Percentiles rank a stretch among this genome's conserved stretches.
These are phyloP conservation scores for Scheffersomyces stipitis DNA, from an alignment of 805 yeast species.

Conservation along the genomic window DNA sequence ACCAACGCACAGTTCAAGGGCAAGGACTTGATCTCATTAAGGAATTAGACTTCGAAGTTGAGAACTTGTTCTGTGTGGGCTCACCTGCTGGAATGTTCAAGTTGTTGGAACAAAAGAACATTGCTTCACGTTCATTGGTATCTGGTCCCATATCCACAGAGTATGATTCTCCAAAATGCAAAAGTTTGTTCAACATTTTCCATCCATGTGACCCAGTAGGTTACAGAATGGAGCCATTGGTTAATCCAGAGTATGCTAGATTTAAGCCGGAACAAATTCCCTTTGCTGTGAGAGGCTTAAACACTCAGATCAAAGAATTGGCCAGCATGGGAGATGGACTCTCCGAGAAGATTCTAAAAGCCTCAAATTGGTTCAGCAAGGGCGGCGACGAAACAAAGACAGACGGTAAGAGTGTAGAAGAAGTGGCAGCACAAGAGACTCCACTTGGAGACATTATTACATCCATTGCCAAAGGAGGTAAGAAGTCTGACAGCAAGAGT, in stretches of 20 bases:
- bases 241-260: conserved; percentile 48
- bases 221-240: conserved; percentile 84
- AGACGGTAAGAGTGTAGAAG: conserved; percentile 11
- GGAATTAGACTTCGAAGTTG: conserved; percentile 64
- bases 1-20: conserved; percentile 38
- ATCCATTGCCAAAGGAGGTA: conserved; percentile 18
- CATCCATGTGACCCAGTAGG: conserved; percentile 93
- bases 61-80: conserved; percentile 77
- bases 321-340: conserved; percentile 39
- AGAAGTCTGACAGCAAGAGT: conserved; percentile 16
- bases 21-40: conserved; percentile 6
- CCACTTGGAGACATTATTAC: conserved; percentile 42
- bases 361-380: conserved; percentile 36
- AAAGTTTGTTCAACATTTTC: conserved; percentile 75
- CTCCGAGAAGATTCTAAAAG: conserved; percentile 31
- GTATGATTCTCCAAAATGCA: conserved; percentile 52
- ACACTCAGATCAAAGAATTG: conserved; percentile 46
- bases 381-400: conserved; percentile 1
- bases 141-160: conserved; percentile 8
- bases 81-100: conserved; percentile 90
- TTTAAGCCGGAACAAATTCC: conserved; percentile 60
- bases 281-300: conserved; percentile 52
- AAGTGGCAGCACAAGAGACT: conserved; percentile 26
- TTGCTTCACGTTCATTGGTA: conserved; percentile 42
- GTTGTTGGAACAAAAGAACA: conserved; percentile 61